Evolutionary conservation across 1,284 basidiomycete species (phyloP).

Genomic region (Cutaneotrichosporon spelunceum): DNA sequence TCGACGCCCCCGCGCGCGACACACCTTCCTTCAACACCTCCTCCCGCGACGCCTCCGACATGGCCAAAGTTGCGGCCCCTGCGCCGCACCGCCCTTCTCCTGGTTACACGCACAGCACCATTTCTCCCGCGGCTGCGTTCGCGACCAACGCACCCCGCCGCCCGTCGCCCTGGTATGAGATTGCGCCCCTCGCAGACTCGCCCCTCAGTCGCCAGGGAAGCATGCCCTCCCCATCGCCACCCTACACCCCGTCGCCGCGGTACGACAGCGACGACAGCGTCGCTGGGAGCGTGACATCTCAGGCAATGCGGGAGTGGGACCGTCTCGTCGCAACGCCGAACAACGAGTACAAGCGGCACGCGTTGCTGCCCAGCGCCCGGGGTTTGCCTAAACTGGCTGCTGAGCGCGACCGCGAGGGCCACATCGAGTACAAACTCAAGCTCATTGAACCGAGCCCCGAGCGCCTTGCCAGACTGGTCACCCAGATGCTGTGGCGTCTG

Average conservation of each 20-base stretch:
- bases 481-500: slow-evolving; percentile 90
- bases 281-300: slow-evolving; percentile 8
- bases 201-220: slow-evolving; percentile 7
- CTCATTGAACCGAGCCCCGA: slow-evolving; percentile 49
- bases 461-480: slow-evolving; percentile 63
- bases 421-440: slow-evolving; percentile 54
- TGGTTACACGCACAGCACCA: background rate
- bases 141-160: slow-evolving; percentile 19
- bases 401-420: slow-evolving; percentile 50
- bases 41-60: background rate
- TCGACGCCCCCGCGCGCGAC: background rate
- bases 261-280: slow-evolving; percentile 4
- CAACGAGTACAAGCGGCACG: slow-evolving; percentile 34
- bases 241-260: background rate
- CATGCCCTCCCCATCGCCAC: slow-evolving; percentile 13
- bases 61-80: slow-evolving; percentile 1
- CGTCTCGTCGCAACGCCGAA: slow-evolving; percentile 31
- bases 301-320: slow-evolving; percentile 45
- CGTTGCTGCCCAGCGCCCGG: slow-evolving; percentile 26
- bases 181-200: slow-evolving; percentile 27
- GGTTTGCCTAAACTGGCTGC: slow-evolving; percentile 43
- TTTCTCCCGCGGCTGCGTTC: background rate
- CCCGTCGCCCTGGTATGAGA: slow-evolving; percentile 48
- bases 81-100: background rate
- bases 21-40: background rate